These are phyloP conservation scores for Leishmania braziliensis DNA, from an alignment of 208 protist genomes.

Conservation along the genomic window DNA sequence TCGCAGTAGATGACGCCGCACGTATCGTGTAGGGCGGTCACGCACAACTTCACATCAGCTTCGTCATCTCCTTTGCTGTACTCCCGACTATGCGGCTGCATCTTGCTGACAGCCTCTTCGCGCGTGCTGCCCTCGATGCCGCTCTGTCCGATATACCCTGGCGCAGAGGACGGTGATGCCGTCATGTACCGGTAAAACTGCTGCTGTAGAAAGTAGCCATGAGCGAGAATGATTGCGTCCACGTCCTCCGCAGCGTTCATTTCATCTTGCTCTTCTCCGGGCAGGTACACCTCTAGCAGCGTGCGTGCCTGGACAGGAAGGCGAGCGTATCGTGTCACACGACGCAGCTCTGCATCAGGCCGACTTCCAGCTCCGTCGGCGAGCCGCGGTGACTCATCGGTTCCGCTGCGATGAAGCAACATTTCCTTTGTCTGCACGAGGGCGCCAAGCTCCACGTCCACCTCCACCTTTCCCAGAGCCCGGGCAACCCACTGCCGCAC, in stretches of 20 bases:
- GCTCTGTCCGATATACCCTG: conserved; percentile 5
- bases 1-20: conserved; percentile 73
- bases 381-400: conserved; percentile 57
- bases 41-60: conserved; percentile 6
- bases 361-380: conserved; percentile 36
- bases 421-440: conserved; percentile 66
- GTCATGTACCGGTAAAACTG: conserved; percentile 29
- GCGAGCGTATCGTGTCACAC: conserved; percentile 44
- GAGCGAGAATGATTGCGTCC: conserved; percentile 24
- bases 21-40: conserved; percentile 28
- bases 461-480: conserved; percentile 25
- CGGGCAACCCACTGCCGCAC: conserved; percentile 38
- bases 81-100: neutral
- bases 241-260: neutral
- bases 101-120: neutral
- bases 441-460: conserved; percentile 49
- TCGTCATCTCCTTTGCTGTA: conserved; percentile 2
- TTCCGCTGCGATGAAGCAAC: conserved; percentile 58
- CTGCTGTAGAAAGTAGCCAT: conserved; percentile 40
- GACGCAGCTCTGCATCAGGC: conserved; percentile 23
- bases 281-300: conserved; percentile 62
- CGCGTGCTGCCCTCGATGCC: neutral
- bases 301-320: conserved; percentile 55
- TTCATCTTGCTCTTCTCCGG: conserved; percentile 37
- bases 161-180: neutral